These are phyloP conservation scores for Suillus lakei DNA, from an alignment of 768 basidiomycete species.

Conservation along the genomic window DNA sequence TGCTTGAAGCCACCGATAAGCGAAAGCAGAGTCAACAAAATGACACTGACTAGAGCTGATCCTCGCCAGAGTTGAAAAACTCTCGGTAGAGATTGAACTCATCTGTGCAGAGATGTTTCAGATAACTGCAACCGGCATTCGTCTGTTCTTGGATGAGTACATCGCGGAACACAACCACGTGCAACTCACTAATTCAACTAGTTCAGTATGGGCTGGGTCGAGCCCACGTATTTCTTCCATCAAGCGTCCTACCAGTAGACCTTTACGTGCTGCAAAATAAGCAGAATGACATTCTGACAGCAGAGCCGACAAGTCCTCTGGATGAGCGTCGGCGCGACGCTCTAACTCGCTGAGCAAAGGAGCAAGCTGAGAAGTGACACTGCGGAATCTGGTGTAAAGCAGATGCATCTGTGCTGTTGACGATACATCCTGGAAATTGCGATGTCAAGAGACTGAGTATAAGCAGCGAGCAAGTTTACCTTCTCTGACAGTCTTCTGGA, in stretches of 20 bases:
- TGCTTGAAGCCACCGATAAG: constrained; percentile 48
- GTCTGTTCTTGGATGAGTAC: constrained; percentile 55
- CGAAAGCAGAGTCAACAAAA: not conserved
- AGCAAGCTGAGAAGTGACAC: constrained; percentile 69
- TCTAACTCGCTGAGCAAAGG: constrained; percentile 89
- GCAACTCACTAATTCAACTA: constrained; percentile 79
- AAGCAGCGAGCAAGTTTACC: constrained; percentile 40
- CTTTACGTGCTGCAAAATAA: constrained; percentile 77
- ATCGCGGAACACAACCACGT: not conserved
- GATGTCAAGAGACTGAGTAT: constrained; percentile 3
- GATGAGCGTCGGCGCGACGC: constrained; percentile 71
- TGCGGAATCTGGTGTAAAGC: constrained; percentile 86
- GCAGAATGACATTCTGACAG: constrained; percentile 87
- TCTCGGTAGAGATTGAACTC: constrained; percentile 86
- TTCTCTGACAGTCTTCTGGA: constrained; percentile 76
- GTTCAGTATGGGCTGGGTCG: constrained; percentile 77
- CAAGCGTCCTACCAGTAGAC: constrained; percentile 73
- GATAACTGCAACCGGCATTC: constrained; percentile 86
- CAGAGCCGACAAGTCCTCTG: constrained; percentile 82
- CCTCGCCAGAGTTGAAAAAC: constrained; percentile 89
- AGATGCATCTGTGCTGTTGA: constrained; percentile 82
- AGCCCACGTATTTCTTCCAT: constrained; percentile 82
- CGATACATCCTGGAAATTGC: constrained; percentile 65
- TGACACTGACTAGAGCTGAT: constrained; percentile 65
- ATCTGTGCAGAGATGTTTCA: constrained; percentile 89